Evolutionary conservation across 2,329 filamentous ascomycete species (phyloP), one percentile per base, ranked within the genome.

Genomic region (Colletotrichum shisoi): DNA sequence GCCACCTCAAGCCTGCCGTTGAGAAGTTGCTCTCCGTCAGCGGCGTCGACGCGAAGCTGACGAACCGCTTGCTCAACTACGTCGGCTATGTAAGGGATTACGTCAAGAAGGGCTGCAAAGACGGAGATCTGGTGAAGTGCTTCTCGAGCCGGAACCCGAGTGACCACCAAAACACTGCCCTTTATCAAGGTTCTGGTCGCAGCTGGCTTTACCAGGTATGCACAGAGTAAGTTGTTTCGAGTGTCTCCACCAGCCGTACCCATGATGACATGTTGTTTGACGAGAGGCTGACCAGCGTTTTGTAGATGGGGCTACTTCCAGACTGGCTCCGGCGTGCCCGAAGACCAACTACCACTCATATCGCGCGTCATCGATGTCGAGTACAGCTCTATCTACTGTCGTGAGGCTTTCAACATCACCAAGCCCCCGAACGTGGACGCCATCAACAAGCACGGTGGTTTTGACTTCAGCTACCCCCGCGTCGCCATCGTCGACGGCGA

Each of bases 401-500:
- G 82, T 1, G 80, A 85, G 8, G 85, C 86, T 0, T 96, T 93
- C 82, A 89, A 90, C 78, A 87, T 94, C 73, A 87, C 84, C 0
- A 76, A 79, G 0, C 85, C 84, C 0, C 85, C 92, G 0, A 81
- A 93, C 58, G 79, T 89, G 0, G 82, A 87, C 1, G 81, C 81
- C 0, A 87, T 95, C 76, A 95, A 96, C 81, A 88, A 89, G 73
- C 89, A 91, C 70, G 93, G 93, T 48, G 91, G 88, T 13, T 91
- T 88, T 76, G 79, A 85, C 74, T 89, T 95, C 71, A 84, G 85
- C 52, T 93, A 92, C 74, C 85, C 89, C 1, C 89, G 92, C 1
- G 84, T 96, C 0, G 93, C 93, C 3, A 84, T 91, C 54, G 81
- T 96, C 45, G 92, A 93, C 69, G 92, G 92, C 34, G 85, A 91